phyloP scores from a whole-genome alignment of 768 basidiomycete species.

The Mycena vitilis region DNA sequence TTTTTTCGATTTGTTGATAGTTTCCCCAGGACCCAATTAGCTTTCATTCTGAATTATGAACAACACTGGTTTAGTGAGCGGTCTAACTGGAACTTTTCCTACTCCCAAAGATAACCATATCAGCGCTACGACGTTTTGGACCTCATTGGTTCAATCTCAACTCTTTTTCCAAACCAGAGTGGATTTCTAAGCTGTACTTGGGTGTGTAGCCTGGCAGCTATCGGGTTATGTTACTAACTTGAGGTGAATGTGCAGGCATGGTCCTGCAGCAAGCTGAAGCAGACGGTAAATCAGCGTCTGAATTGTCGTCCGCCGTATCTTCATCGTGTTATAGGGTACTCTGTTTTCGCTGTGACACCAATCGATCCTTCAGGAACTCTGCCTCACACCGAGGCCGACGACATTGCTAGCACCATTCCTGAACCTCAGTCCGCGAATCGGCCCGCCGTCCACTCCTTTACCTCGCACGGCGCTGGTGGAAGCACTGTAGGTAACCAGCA shows the following conservation, averaged over 20 bases:
- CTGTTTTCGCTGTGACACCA: constrained; percentile 81
- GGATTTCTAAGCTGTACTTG: constrained; percentile 86
- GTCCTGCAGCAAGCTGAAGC: constrained; percentile 87
- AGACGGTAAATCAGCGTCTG: constrained; percentile 64
- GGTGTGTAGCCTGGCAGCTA: constrained; percentile 34
- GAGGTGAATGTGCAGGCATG: constrained; percentile 56
- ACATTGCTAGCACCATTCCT: constrained; percentile 72
- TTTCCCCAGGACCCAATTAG: constrained; percentile 75
- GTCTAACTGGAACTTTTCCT: constrained; percentile 51
- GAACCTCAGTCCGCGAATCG: constrained; percentile 55
- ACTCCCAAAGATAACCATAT: constrained; percentile 35
- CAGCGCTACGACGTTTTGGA: constrained; percentile 54
- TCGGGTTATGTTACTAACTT: background rate
- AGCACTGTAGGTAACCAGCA: constrained; percentile 5
- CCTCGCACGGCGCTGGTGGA: constrained; percentile 17
- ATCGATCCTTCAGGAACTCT: constrained; percentile 66
- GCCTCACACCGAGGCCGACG: constrained; percentile 77
- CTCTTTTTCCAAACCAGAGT: constrained; percentile 79
- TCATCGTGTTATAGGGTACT: constrained; percentile 67
- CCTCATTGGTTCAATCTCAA: constrained; percentile 91
- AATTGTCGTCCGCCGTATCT: constrained; percentile 26
- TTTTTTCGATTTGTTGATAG: background rate
- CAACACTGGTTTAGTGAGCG: constrained; percentile 87
- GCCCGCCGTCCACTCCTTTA: constrained; percentile 27
- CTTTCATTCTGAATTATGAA: constrained; percentile 87